These are phyloP conservation scores for Cyclotella atomus DNA, from an alignment of 108 stramenopile genomes.

Conservation along the genomic window DNA sequence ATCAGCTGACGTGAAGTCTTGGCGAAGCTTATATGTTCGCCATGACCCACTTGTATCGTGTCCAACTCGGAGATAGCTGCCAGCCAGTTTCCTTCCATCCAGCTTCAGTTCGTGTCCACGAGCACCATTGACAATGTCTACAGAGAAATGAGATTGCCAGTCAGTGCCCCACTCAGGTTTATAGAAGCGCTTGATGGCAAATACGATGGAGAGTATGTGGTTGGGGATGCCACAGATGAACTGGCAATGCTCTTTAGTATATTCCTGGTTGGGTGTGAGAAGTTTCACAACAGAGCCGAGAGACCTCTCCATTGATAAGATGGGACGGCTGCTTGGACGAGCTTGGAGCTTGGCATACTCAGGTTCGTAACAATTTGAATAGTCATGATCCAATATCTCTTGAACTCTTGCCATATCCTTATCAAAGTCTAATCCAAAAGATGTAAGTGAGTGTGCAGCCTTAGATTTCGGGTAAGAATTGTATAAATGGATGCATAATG, in stretches of 20 bases:
- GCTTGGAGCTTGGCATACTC: constrained; percentile 40
- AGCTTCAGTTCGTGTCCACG: constrained; percentile 63
- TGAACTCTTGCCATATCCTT: constrained; percentile 50
- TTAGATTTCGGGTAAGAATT: not conserved
- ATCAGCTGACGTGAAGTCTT: constrained; percentile 58
- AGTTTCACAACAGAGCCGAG: constrained; percentile 63
- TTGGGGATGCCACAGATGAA: constrained; percentile 52
- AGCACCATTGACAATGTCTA: constrained; percentile 60
- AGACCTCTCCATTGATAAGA: constrained; percentile 49
- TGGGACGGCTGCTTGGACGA: constrained; percentile 30
- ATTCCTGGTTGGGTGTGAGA: constrained; percentile 58
- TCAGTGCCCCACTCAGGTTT: constrained; percentile 51
- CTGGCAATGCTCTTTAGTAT: constrained; percentile 54
- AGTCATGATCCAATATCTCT: constrained; percentile 51
- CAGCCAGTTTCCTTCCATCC: constrained; percentile 53
- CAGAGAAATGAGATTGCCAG: constrained; percentile 54
- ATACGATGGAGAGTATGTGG: constrained; percentile 56
- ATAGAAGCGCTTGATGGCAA: constrained; percentile 64
- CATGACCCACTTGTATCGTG: constrained; percentile 47
- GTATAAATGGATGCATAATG: not conserved
- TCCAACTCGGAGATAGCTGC: constrained; percentile 60
- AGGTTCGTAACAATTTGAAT: constrained; percentile 53
- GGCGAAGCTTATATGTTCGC: constrained; percentile 61
- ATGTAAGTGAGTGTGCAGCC: not conserved
- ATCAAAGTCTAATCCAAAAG: constrained; percentile 43